phyloP scores from a whole-genome alignment of 1,284 basidiomycete species.

The Trichosporon asahii region DNA sequence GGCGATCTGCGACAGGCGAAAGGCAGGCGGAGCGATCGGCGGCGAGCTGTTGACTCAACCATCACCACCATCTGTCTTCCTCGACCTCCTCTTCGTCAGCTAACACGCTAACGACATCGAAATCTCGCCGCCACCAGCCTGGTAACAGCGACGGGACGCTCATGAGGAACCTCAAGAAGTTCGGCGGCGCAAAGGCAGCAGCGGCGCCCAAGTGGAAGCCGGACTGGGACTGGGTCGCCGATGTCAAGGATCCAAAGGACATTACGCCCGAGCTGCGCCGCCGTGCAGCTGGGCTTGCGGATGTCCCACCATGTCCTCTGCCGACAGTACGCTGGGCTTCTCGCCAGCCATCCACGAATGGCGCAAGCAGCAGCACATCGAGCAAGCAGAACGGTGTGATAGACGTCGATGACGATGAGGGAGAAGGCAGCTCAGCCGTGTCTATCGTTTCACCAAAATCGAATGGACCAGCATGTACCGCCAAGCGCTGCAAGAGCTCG shows the following conservation, averaged over 20 bases:
- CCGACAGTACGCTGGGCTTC: not conserved
- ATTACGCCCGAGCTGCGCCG: conserved; percentile 12
- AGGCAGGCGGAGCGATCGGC: not conserved
- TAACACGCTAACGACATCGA: not conserved
- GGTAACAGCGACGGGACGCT: too few relatives aligned
- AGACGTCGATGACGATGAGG: not conserved
- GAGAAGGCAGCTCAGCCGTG: not conserved
- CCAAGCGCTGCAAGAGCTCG: conserved; percentile 65
- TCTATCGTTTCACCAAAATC: not conserved
- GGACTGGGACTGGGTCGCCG: conserved; percentile 55
- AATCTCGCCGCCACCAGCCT: not conserved
- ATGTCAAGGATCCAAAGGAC: conserved; percentile 36
- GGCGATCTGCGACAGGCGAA: not conserved
- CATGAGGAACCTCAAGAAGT: not conserved
- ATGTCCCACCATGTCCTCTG: not conserved
- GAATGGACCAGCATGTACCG: conserved; percentile 55
- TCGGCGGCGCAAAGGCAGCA: not conserved
- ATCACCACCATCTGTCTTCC: not conserved
- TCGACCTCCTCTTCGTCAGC: not conserved
- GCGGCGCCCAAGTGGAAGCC: not conserved
- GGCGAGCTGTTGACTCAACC: not conserved
- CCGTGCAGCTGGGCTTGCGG: not conserved
- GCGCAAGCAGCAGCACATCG: not conserved
- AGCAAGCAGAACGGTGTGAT: not conserved
- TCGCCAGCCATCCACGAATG: not conserved